These are phyloP conservation scores for Pichia occidentalis DNA, from an alignment of 805 yeast species.

Conservation along the genomic window DNA sequence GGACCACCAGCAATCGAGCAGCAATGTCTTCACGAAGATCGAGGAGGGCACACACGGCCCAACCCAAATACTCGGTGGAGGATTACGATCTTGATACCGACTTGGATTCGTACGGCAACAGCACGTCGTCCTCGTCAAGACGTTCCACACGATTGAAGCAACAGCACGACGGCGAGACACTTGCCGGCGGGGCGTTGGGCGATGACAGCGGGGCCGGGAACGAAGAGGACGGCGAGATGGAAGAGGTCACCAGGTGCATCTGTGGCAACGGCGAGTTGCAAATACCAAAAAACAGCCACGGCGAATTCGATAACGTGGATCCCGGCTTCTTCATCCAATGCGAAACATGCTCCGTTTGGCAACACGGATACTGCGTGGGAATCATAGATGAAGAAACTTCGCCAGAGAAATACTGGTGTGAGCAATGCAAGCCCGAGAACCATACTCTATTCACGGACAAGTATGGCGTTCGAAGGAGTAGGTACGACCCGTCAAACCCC, in stretches of 20 bases:
- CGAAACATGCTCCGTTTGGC: conserved; percentile 94
- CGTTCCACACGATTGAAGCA: conserved; percentile 6
- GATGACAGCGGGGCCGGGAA: conserved; percentile 2
- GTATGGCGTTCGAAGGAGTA: conserved; percentile 41
- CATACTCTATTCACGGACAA: conserved; percentile 50
- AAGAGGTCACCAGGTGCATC: conserved; percentile 49
- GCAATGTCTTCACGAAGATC: conserved; percentile 28
- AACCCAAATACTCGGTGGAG: conserved; percentile 17
- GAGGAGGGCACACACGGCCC: conserved; percentile 21
- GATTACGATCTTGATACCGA: conserved; percentile 15
- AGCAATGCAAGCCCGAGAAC: conserved; percentile 76
- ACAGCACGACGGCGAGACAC: too few relatives aligned
- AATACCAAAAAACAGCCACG: conserved; percentile 23
- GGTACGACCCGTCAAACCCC: conserved; percentile 35
- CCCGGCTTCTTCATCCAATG: conserved; percentile 73
- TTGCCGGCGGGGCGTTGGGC: too few relatives aligned
- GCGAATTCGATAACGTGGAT: conserved; percentile 35
- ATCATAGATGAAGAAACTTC: conserved; percentile 64
- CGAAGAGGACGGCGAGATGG: conserved; percentile 20
- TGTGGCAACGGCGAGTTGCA: conserved; percentile 46
- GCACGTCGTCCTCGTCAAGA: neutral
- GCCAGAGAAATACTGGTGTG: conserved; percentile 96
- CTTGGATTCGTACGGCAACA: conserved; percentile 1
- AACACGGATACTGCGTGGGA: conserved; percentile 95
- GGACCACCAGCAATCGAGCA: too few relatives aligned